phyloP scores from a whole-genome alignment of 2,329 filamentous ascomycete species.

The Fragosphaeria purpurea region DNA sequence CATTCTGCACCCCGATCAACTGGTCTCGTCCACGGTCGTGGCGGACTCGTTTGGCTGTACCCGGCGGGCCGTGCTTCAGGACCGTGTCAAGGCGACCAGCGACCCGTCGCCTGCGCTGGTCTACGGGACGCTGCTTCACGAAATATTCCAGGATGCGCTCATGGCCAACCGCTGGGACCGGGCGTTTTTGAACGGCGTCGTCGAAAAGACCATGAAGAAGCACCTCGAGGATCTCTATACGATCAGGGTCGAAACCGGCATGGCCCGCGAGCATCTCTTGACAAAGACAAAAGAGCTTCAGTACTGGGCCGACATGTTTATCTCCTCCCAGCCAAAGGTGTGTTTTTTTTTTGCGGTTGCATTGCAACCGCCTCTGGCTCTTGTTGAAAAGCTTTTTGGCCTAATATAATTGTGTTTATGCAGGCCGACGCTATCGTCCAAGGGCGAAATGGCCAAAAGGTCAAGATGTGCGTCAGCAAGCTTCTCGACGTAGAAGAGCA shows the following conservation, averaged over 20 bases:
- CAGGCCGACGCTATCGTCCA: conserved; percentile 63
- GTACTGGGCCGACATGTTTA: conserved; percentile 74
- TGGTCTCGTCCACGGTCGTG: conserved; percentile 89
- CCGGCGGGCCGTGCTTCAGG: conserved; percentile 84
- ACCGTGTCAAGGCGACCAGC: conserved; percentile 84
- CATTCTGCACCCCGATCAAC: conserved; percentile 87
- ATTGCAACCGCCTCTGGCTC: neutral
- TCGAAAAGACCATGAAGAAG: conserved; percentile 58
- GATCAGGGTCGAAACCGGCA: conserved; percentile 63
- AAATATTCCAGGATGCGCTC: conserved; percentile 87
- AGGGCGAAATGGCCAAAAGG: conserved; percentile 65
- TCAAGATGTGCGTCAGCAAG: conserved; percentile 81
- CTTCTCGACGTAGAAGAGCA: conserved; percentile 95
- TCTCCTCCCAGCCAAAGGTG: conserved; percentile 61
- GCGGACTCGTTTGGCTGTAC: conserved; percentile 93
- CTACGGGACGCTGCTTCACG: conserved; percentile 88
- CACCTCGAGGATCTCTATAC: conserved; percentile 86
- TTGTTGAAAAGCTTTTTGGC: too few species aligned
- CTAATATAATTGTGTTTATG: too few species aligned
- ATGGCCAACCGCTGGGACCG: conserved; percentile 73
- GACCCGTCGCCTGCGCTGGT: conserved; percentile 71
- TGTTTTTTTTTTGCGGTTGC: neutral
- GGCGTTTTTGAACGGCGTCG: conserved; percentile 53
- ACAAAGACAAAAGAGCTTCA: conserved; percentile 76
- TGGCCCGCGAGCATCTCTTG: conserved; percentile 69